Base-by-base conservation (phyloP, 2,329 filamentous ascomycete species). In the Coniochaeta ligniaria region DNA sequence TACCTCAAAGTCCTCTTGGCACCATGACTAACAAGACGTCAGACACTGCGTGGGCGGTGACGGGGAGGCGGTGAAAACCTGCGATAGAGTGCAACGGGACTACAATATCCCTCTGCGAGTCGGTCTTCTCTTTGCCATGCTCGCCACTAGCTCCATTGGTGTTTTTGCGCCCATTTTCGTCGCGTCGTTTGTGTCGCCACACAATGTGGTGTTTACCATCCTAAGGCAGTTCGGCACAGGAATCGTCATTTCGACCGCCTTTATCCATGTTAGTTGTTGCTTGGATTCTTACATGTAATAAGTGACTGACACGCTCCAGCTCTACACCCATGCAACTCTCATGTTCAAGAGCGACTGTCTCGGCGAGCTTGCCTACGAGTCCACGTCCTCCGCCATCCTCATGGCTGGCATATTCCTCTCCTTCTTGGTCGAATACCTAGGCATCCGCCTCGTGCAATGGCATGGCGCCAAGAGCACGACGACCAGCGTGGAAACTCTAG, bases 221-320 rank as follows among this genome's bases (percentile, higher is more conserved):
- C 75, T 92, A 60, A 90, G 91, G 73, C 89, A 89, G 66, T 90
- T 91, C 65, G 88, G 88, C 3, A 90, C 88, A 0, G 88, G 88
- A 14, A 83, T 91, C 64, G 86, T 91, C 70, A 82, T 91, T 45
- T 84, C 88, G 0, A 91, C 88, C 0, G 88, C 87, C 0, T 88
- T 91, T 64, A 76, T 91, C 17, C 87, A 89, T 67, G 83, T 87
- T 69, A 68, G 79, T 74, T 33, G 11, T 22, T 56, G n/a, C 16
- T 17, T 14, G n/a, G n/a, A n/a, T n/a, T n/a, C n/a, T n/a, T n/a
- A n/a, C n/a, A n/a, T n/a, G n/a, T n/a, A n/a, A n/a, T n/a, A n/a
- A n/a, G n/a, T n/a, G n/a, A n/a, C n/a, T n/a, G n/a, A n/a, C n/a
- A n/a, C n/a, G n/a, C n/a, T n/a, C n/a, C 24, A 90, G 85, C 81